Base-by-base conservation (phyloP, 768 basidiomycete genomes). In the Scleroderma citrinum region DNA sequence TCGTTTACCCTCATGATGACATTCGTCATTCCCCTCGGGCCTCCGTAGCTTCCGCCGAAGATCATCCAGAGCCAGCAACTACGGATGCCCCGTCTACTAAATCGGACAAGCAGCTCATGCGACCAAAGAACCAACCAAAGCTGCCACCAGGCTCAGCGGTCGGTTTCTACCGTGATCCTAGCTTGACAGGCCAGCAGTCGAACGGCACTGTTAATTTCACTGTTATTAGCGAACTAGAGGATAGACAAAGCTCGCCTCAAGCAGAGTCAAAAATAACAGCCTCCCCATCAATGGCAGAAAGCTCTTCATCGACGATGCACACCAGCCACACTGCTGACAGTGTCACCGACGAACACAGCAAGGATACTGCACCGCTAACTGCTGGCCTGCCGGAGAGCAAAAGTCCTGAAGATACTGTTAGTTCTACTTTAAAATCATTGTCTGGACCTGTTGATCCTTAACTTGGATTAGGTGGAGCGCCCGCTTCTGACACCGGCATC, bases 171-270 rank as follows among this genome's bases (percentile, higher is more conserved):
- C 82, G 85, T 34, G 78, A 81, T 60, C 79, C 79, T 7, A 73
- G 75, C 29, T 73, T 80, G 32, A 71, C 76, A 29, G 72, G 70
- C 49, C 68, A 69, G 32, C 76, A 80, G 56, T 56, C 73, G 4
- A 76, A 73, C 47, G 61, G 72, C 14, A 54, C 72, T 10, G 85
- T 90, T 49, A 82, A 78, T 53, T 92, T 92, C 69, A 87, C 82
- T 41, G 85, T 92, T 39, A 77, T 71, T 48, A 91, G 88, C 59
- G 90, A 92, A 65, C 60, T 92, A 46, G 87, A 89, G 36, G 56
- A 56, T 44, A 17, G 35, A 24, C 14, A 43, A 8, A 45, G 41
- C 20, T 26, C 35, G 43, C 52, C 57, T 14, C 51, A 46, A n/a
- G 40, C 16, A 12, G 52, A 56, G 50, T 49, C 56, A 20, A 59